Evolutionary conservation across 2,329 filamentous ascomycete genomes (phyloP).

Genomic region (Akanthomyces lecanii): DNA sequence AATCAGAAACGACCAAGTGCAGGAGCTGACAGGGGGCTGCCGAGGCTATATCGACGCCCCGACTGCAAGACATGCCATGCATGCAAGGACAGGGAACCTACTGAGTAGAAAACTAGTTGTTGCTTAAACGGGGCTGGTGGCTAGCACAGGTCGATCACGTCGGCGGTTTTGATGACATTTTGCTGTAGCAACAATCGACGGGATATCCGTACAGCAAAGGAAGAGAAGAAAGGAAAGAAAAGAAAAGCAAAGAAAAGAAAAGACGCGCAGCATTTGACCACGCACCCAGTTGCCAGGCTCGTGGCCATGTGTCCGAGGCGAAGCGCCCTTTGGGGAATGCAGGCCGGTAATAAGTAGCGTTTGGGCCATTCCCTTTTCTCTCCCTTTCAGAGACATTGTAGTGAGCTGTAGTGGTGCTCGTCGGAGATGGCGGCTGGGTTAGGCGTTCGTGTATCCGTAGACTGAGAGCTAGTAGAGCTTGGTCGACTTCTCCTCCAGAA

Average conservation of each 20-base stretch:
- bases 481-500: not conserved
- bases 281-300: not conserved
- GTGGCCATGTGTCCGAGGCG: not conserved
- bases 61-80: conserved; percentile 12
- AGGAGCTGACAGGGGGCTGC: not conserved
- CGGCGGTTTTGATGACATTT: not conserved
- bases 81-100: not conserved
- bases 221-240: not conserved
- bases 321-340: not conserved
- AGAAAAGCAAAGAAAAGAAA: not conserved
- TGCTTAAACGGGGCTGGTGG: not conserved
- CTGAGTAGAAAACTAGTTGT: not conserved
- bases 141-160: conserved; percentile 1
- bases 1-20: not conserved
- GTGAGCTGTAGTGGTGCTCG: not conserved
- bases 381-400: not conserved
- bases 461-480: no score
- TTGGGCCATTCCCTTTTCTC: not conserved
- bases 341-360: not conserved
- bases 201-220: not conserved
- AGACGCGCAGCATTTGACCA: not conserved
- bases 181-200: not conserved
- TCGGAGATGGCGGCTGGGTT: not conserved
- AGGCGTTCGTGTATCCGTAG: not conserved
- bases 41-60: not conserved